Evolutionary conservation across 2,329 filamentous ascomycete species (phyloP).

Genomic region (Paecilomyces sp.): DNA sequence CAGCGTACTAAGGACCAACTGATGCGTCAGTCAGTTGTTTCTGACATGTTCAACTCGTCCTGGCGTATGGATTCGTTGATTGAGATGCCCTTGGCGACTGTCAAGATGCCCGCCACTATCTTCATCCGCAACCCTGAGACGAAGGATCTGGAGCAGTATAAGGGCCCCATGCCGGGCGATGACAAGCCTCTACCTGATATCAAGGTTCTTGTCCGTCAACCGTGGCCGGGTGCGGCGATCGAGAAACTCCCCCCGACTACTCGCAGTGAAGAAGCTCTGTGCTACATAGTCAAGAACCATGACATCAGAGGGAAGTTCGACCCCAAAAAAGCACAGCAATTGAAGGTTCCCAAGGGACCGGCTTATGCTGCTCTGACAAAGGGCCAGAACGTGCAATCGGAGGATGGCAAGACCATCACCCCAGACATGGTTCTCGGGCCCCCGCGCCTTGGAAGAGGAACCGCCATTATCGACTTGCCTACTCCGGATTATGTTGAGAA

Average conservation of each 20-base stretch:
- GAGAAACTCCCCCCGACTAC: conserved; percentile 59
- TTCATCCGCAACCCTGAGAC: conserved; percentile 59
- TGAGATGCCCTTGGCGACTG: conserved; percentile 59
- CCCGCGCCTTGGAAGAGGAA: conserved; percentile 59
- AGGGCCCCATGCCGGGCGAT: conserved; percentile 56
- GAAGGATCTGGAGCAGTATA: conserved; percentile 62
- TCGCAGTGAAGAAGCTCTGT: conserved; percentile 63
- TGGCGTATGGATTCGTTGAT: conserved; percentile 67
- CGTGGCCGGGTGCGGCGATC: conserved; percentile 68
- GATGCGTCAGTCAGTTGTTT: conserved; percentile 57
- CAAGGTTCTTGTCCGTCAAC: conserved; percentile 64
- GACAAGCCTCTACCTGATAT: conserved; percentile 51
- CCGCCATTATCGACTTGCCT: conserved; percentile 76
- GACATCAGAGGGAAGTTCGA: conserved; percentile 76
- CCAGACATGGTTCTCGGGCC: conserved; percentile 80
- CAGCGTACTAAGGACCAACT: conserved; percentile 36
- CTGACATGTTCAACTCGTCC: conserved; percentile 69
- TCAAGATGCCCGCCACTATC: conserved; percentile 60
- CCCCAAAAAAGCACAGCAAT: conserved; percentile 52
- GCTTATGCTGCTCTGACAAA: conserved; percentile 55
- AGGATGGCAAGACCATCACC: conserved; percentile 63
- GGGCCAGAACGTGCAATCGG: conserved; percentile 57
- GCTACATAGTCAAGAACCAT: conserved; percentile 77
- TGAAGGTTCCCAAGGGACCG: conserved; percentile 56
- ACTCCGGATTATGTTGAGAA: conserved; percentile 61